A percentile compares a stretch with the other conserved stretches of the same genome.
Conservation (phyloP, 208 protist genomes). For the Histomonas meleagridis region DNA sequence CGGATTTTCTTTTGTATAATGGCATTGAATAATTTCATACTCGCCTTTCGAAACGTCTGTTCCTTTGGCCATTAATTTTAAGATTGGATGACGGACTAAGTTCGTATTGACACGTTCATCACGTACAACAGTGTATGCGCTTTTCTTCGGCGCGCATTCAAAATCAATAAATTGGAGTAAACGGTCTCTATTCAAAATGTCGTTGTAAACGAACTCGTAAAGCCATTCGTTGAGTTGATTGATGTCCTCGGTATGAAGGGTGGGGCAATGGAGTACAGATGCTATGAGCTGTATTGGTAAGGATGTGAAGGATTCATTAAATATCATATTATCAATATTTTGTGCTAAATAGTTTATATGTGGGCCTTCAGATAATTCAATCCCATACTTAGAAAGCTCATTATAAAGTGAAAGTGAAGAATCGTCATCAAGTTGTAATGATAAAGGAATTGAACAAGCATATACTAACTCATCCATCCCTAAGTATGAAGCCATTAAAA, state of each 20-base stretch:
- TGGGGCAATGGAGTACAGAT: background rate
- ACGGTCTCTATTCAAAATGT: background rate
- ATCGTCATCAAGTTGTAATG: no score
- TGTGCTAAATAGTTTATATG: background rate
- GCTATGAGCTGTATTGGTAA: background rate
- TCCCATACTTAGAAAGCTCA: background rate
- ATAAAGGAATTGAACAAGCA: no score
- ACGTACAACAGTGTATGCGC: background rate
- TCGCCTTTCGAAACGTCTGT: background rate
- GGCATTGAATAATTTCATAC: background rate
- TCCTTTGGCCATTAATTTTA: background rate
- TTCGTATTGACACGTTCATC: background rate
- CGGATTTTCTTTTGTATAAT: background rate
- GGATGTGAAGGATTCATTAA: background rate
- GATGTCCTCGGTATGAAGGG: background rate
- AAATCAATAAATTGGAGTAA: background rate
- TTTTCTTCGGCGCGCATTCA: background rate
- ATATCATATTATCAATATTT: background rate
- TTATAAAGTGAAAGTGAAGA: background rate
- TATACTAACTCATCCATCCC: background rate
- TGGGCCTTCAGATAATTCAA: background rate
- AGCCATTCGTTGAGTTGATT: background rate
- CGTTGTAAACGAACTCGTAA: background rate
- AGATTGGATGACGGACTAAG: background rate
- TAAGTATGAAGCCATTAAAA: background rate